Base-by-base conservation (phyloP, 2,329 filamentous ascomycete genomes). In the Ophiostoma fasciatum region DNA sequence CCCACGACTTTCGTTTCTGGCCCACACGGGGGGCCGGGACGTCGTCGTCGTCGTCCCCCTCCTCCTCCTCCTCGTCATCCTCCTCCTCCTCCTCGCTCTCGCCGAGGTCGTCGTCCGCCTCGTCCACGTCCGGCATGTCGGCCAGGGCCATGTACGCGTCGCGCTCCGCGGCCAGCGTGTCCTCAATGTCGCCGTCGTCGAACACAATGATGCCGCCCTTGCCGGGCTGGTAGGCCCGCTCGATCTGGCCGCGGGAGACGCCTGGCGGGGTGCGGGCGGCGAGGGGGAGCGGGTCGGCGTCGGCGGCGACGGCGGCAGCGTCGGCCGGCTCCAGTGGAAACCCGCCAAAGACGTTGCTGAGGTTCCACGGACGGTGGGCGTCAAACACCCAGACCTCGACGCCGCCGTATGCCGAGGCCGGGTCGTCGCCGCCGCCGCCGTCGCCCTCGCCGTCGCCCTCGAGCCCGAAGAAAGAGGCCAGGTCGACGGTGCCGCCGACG, bases 371-470 rank as follows among this genome's bases (percentile, higher is more conserved):
- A 41, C 90, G 69, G 56, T 90, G 73, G 20, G 88, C 75, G 58
- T 98, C 90, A 41, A 96, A 68, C 10, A 96, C 71, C 90, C 90
- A 98, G 22, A 94, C 80, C 53, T 94, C 85, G 1, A 96, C 82
- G n/a, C 82, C 82, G 26, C 78, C 75, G 59, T 82, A 79, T 34
- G 75, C 64, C n/a, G n/a, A n/a, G n/a, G n/a, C n/a, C n/a, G n/a
- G n/a, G 14, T 23, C 20, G 7, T 40, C 40, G 10, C 28, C 38
- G 25, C 31, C 30, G 9, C 27, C 31, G 7, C 19, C 70, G 20
- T 78, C 76, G 7, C 69, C 70, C 35, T 80, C 77, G 3, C 65
- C 56, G 41, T 81, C 78, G 3, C 65, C 56, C 41, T 81, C 78
- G 39, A 96, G 64, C 0, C 82, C 82, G 11, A 98, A 61, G 22